Percentiles rank a stretch among this genome's conserved stretches.
Conservation (phyloP, 2,329 filamentous ascomycete genomes). For the Pestalotiopsis fici region DNA sequence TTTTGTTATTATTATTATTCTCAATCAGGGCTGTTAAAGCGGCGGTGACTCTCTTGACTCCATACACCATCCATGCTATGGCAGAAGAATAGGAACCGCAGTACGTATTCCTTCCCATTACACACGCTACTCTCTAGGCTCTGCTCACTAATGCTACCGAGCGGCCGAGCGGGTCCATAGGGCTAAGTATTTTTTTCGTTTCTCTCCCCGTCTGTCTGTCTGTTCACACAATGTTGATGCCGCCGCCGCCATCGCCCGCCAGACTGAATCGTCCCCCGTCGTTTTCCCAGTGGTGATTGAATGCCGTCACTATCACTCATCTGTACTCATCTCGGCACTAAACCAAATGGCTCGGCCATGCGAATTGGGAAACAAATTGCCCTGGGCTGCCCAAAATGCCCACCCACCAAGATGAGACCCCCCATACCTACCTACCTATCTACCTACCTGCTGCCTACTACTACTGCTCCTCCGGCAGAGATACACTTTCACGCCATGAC, state of each 20-base stretch:
- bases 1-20: background rate
- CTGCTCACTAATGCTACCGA: background rate
- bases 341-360: background rate
- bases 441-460: too few species aligned
- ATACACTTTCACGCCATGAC: background rate
- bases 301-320: background rate
- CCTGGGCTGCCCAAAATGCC: too few species aligned
- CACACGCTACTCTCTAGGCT: background rate
- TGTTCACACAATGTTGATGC: too few species aligned
- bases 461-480: background rate
- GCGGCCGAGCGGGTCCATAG: conserved; percentile 7
- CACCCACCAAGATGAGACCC: background rate
- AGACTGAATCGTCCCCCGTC: background rate
- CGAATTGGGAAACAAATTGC: background rate
- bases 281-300: background rate
- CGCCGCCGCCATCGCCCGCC: too few species aligned
- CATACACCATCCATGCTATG: background rate
- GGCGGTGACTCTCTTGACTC: background rate
- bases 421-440: background rate
- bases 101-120: background rate
- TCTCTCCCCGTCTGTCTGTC: too few species aligned
- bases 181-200: background rate
- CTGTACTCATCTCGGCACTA: background rate
- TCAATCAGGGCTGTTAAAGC: background rate
- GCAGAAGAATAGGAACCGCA: background rate